Percentiles rank a stretch among this genome's conserved stretches.
These are phyloP conservation scores for Cyclotella cryptica DNA, from an alignment of 108 stramenopile species.

Conservation along the genomic window DNA sequence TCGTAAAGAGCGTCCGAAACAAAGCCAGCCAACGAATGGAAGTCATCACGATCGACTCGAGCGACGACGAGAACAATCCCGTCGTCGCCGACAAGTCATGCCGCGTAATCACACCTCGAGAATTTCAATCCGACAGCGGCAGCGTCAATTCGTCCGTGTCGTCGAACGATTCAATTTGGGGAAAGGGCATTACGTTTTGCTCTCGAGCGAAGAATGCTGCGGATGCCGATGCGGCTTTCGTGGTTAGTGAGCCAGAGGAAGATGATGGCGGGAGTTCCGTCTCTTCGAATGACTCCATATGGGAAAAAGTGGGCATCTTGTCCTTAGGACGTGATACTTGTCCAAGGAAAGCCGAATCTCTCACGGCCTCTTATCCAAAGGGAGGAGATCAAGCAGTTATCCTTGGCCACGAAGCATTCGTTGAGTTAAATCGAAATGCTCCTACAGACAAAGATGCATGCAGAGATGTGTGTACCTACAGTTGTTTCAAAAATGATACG, in stretches of 20 bases:
- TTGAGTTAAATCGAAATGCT: too few relatives aligned
- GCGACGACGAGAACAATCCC: background rate
- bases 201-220: background rate
- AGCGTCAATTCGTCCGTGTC: background rate
- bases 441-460: too few relatives aligned
- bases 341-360: background rate
- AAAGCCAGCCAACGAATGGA: background rate
- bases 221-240: background rate
- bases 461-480: too few relatives aligned
- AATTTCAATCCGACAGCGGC: background rate
- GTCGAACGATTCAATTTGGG: constrained; percentile 11
- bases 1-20: too few relatives aligned
- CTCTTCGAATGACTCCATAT: constrained; percentile 32
- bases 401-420: too few relatives aligned
- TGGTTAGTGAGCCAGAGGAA: background rate
- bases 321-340: background rate
- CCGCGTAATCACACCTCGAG: constrained; percentile 1
- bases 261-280: constrained; percentile 21
- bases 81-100: background rate
- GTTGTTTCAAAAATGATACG: too few relatives aligned
- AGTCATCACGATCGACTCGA: constrained; percentile 7
- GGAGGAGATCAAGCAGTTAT: too few relatives aligned
- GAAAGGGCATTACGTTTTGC: background rate
- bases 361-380: too few relatives aligned
- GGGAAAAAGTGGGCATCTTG: constrained; percentile 18